Evolutionary conservation across 2,329 filamentous ascomycete genomes (phyloP).

Genomic region (Coniella vitis): DNA sequence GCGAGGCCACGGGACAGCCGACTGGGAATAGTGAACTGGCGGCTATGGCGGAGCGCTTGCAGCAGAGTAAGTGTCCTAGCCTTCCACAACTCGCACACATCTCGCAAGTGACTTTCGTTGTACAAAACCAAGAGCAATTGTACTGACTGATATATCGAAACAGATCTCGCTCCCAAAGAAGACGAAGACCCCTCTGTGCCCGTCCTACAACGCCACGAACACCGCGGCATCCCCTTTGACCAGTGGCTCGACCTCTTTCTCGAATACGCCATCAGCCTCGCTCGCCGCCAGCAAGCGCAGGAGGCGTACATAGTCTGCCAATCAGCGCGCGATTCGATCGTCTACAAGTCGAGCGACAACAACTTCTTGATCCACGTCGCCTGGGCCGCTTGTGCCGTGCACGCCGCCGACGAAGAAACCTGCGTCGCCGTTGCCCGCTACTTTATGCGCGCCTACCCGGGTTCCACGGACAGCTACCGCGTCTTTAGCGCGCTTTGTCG

Average conservation of each 20-base stretch:
- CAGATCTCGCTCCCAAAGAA: slow-evolving; percentile 29
- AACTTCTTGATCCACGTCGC: slow-evolving; percentile 69
- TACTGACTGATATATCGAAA: neutral
- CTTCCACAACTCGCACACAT: too few relatives aligned
- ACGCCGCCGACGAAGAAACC: slow-evolving; percentile 71
- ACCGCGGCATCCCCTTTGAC: slow-evolving; percentile 70
- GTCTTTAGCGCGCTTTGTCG: slow-evolving; percentile 75
- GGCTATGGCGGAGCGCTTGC: slow-evolving; percentile 49
- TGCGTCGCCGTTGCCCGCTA: slow-evolving; percentile 68
- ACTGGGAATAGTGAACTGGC: slow-evolving; percentile 38
- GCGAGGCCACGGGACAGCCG: neutral
- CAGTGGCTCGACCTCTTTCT: slow-evolving; percentile 88
- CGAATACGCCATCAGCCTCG: slow-evolving; percentile 74
- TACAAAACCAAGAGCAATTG: neutral
- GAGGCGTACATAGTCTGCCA: slow-evolving; percentile 77
- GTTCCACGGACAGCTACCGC: slow-evolving; percentile 74
- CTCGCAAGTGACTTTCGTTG: too few relatives aligned
- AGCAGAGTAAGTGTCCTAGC: slow-evolving; percentile 39
- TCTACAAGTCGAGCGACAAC: slow-evolving; percentile 66
- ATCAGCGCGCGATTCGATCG: slow-evolving; percentile 69
- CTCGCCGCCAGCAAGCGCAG: slow-evolving; percentile 57
- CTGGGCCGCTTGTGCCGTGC: slow-evolving; percentile 73
- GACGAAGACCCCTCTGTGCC: slow-evolving; percentile 24
- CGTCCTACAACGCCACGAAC: slow-evolving; percentile 26
- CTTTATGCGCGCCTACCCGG: slow-evolving; percentile 77